Percentiles rank a stretch among this genome's conserved stretches.
phyloP scores from a whole-genome alignment of 257 asterid genomes.

The Thymus mandschuricus region DNA sequence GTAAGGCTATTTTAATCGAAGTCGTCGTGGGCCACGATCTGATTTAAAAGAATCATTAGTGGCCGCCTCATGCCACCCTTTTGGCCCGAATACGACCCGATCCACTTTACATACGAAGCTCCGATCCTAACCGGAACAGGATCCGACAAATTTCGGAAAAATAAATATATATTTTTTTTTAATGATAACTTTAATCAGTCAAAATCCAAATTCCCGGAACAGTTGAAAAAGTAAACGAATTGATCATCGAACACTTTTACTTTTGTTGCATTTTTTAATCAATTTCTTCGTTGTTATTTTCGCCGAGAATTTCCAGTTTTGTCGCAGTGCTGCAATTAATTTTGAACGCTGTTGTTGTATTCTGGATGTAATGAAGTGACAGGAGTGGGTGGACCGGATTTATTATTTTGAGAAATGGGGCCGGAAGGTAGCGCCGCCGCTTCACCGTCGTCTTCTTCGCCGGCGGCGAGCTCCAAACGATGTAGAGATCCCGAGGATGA shows the following conservation, averaged over 20 bases:
- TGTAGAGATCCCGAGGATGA: conserved; percentile 92
- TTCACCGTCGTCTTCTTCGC: conserved; percentile 41
- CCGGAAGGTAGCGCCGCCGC: conserved; percentile 49
- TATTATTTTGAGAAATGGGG: conserved; percentile 43
- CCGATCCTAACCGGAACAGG: not conserved
- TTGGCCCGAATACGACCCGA: not conserved
- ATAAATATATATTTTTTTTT: not conserved
- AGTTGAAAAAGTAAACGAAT: conserved; percentile 13
- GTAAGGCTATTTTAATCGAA: no score
- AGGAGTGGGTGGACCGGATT: conserved; percentile 14
- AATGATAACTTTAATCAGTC: not conserved
- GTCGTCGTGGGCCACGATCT: no score
- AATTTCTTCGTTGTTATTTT: not conserved
- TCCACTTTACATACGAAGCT: not conserved
- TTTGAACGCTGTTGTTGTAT: not conserved
- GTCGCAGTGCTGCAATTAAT: not conserved
- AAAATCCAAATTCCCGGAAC: conserved; percentile 3
- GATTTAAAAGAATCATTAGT: no score
- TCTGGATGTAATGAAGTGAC: conserved; percentile 29
- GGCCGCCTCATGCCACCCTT: not conserved
- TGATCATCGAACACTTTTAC: not conserved
- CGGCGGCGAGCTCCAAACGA: conserved; percentile 64
- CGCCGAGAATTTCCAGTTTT: not conserved
- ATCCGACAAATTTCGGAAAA: conserved; percentile 12
- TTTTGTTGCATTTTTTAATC: not conserved